Evolutionary conservation across 805 yeast genomes (phyloP), one percentile per base, ranked within the genome.

Genomic region (Torulaspora delbrueckii): DNA sequence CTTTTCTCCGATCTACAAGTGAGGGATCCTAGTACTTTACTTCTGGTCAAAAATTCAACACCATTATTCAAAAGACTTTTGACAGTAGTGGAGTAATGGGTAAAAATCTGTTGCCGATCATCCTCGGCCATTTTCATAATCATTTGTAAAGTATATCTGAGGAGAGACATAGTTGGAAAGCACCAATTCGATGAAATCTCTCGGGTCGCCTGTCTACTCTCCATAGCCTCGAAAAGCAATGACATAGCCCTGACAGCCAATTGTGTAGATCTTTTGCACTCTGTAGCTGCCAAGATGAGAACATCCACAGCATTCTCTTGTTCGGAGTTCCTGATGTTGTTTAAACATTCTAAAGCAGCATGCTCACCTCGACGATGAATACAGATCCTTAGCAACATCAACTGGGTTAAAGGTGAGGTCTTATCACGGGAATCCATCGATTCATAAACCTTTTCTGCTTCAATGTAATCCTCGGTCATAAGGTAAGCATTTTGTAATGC

Each of bases 251-350:
- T 54, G 6, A 63, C 38, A 3, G 64, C 57, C n/a, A 65, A 33
- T 3, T 57, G 47, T 2, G 63, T 52, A 14, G 55, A 54, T 0
- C 53, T 18, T 23, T 60, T 56, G 12, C 63, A 60, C 14, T 66
- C 59, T 7, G 67, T 57, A 3, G 67, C 52, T 1, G 68, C 69
- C 61, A 71, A 5, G 56, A 54, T 28, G 62, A 68, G 28, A 54
- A 53, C 25, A 53, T 69, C 35, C 2, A 71, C 56, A 0, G 70
- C 56, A 2, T 63, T 60, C 44, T 63, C 63, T 4, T 70, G 64
- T 33, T 65, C 69, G 18, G 70, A 60, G 8, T 55, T 62, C 5
- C 65, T 47, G 8, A 73, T 62, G 27, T 52, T 63, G 37, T 63
- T 61, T 13, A 73, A 43, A 37, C 69, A 65, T 23, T 57, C 58